These are phyloP conservation scores for Sporothrix inflata DNA, from an alignment of 2,329 filamentous ascomycete species.

Conservation along the genomic window DNA sequence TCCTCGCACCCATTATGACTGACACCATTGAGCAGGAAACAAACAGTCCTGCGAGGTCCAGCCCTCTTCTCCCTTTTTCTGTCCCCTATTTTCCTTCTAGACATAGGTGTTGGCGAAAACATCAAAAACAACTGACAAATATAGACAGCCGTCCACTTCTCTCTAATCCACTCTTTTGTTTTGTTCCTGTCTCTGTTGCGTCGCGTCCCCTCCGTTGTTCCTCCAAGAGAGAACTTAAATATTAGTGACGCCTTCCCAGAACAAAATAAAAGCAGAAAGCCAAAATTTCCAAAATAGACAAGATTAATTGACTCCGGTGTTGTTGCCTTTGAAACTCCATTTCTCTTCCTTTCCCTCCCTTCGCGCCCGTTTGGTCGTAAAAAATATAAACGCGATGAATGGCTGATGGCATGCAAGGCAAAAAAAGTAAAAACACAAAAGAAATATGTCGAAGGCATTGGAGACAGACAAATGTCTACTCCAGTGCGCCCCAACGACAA, in stretches of 20 bases:
- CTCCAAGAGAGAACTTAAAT: neutral
- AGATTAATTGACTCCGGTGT: constrained; percentile 7
- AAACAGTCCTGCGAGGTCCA: constrained; percentile 12
- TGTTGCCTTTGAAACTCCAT: constrained; percentile 2
- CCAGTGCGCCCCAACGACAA: neutral
- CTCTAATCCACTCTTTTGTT: neutral
- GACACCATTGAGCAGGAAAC: neutral
- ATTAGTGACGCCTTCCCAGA: constrained; percentile 18
- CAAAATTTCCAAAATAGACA: constrained; percentile 9
- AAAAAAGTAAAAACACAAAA: constrained; percentile 10
- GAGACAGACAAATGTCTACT: neutral
- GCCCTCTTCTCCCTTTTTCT: constrained; percentile 20
- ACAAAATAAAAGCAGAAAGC: constrained; percentile 13
- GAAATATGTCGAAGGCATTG: neutral
- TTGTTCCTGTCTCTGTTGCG: constrained; percentile 7
- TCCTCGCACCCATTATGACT: constrained; percentile 34
- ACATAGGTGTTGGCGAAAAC: neutral
- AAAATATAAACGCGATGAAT: constrained; percentile 13
- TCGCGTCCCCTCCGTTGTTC: neutral
- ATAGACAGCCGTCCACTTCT: neutral
- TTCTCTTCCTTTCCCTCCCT: neutral
- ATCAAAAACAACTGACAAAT: neutral
- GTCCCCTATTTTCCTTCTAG: neutral
- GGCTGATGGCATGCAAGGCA: constrained; percentile 20
- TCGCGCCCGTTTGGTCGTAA: constrained; percentile 13